Evolutionary conservation across 345 rosid genomes (phyloP), one percentile per base, ranked within the genome.

Genomic region (Erysimum cheiranthoides): DNA sequence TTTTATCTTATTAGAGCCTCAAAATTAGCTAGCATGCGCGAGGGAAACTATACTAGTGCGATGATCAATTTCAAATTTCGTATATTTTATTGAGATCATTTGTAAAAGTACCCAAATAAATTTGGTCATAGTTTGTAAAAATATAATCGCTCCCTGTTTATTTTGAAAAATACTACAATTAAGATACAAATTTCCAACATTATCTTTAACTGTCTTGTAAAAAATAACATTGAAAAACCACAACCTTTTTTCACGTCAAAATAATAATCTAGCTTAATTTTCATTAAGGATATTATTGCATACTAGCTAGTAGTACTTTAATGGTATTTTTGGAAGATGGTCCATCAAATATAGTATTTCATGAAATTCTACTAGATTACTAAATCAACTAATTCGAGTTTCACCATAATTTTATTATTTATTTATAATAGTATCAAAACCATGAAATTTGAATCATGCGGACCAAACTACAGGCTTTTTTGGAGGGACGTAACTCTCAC

Each of bases 1-100:
- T 58, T 8, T 25, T 3, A 43, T 13, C 39, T 16, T 45, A 18
- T 7, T 56, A 45, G 42, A 66, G 42, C 13, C 51, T 39, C 52
- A 38, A 47, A 47, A 27, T 36, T 36, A 47, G 53, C 16, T 47
- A 16, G 38, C 72, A 74, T 58, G 78, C 72, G 60, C 52, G 27
- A 47, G 34, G 46, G 35, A 49, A 58, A 59, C 31, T 46, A 61
- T 11, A 7, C 36, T 10, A 21, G 5, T 54, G 56, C 63, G 53
- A 32, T 42, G 9, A 63, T 63, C 27, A 31, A 14, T 6, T 61
- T 38, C 66, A 61, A 61, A 38, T 31, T 36, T 38, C 73, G 43
- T n/a, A 45, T 21, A 50, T 18, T 28, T 27, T 25, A 27, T 52
- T 25, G 32, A n/a, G 13, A 8, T 4, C 1, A 11, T 27, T 52